Conservation (phyloP, 139 green algal genomes). For the Mychonastes homosphaera region DNA sequence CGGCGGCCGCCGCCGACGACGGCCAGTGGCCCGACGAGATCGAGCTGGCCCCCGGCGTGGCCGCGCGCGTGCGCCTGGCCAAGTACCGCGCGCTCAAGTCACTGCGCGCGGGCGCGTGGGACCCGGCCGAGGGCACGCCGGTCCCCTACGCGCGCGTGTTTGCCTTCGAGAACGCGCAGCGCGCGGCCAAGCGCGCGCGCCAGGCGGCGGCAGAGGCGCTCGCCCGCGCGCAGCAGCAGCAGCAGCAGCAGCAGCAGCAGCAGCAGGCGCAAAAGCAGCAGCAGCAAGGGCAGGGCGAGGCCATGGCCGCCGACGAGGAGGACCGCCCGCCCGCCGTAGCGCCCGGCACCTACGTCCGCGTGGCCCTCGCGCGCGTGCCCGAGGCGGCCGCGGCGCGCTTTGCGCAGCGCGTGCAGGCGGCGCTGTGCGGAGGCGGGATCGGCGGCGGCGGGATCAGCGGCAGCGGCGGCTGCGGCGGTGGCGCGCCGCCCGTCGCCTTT, state of each 20-base stretch:
- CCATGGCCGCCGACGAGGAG: too few species aligned
- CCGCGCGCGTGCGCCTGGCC: conserved; percentile 49
- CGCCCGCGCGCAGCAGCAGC: too few species aligned
- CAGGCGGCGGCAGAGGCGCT: conserved; percentile 16
- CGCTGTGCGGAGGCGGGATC: too few species aligned
- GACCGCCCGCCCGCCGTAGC: too few species aligned
- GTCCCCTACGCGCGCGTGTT: conserved; percentile 83
- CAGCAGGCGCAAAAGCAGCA: too few species aligned
- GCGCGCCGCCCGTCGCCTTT: conserved; percentile 41
- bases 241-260: too few species aligned
- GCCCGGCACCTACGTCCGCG: conserved; percentile 56
- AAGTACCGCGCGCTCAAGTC: conserved; percentile 78
- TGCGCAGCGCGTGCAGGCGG: conserved; percentile 26
- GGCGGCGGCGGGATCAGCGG: not conserved
- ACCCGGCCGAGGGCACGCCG: conserved; percentile 78
- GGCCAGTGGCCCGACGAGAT: conserved; percentile 82
- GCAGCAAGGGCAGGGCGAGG: too few species aligned
- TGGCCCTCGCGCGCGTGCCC: conserved; percentile 55
- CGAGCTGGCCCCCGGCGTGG: conserved; percentile 58
- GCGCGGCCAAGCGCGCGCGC: conserved; percentile 42
- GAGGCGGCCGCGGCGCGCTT: conserved; percentile 28
- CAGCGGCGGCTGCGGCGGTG: not conserved
- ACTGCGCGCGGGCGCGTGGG: conserved; percentile 80
- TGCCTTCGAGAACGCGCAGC: conserved; percentile 85
- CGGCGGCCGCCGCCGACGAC: conserved; percentile 55